Base-by-base conservation (phyloP, 805 yeast genomes). In the Lipomyces yamadae region DNA sequence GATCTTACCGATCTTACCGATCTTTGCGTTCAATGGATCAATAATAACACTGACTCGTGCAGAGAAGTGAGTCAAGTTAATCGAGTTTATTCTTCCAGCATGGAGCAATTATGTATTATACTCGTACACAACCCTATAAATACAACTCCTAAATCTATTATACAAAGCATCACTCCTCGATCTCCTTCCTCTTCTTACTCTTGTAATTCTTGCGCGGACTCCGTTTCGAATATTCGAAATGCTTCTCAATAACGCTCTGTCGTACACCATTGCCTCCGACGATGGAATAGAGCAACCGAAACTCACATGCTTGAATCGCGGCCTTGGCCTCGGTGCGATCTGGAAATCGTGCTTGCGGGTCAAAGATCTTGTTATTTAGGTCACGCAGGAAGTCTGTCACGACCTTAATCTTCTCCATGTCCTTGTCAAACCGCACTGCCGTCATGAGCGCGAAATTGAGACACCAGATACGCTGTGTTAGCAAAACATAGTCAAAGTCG, bases 321-420 rank as follows among this genome's bases (percentile, higher is more conserved):
- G 35, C 53, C 58, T 60, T 62, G 6, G 71, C 67, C 15, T 56
- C 63, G 3, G 70, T 50, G 50, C 71, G 69, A 39, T 68, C 71
- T 7, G 63, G 61, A 50, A 37, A 63, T 6, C 70, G 60, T 2
- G 60, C 69, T 5, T 63, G 60, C 3, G 65, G 66, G 59, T 68
- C 65, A 33, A 59, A 66, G 7, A 68, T 68, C 52, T 34, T 30
- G 30, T 39, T 62, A 39, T 48, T 63, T 4, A 68, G 37, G 11
- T n/a, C 33, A 18, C 58, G 58, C 29, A 68, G 58, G 18, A 59
- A n/a, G 8, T 39, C 54, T 10, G 52, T 34, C 18, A 60, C 29
- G 37, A 64, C 39, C 13, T n/a, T 18, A 18, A 63, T 24, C 53
- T 68, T 68, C 10, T 32, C 62, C 50, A 48, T 35, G 30, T 68